Evolutionary conservation across 345 rosid species (phyloP).

Genomic region (Eucalyptus victrix): DNA sequence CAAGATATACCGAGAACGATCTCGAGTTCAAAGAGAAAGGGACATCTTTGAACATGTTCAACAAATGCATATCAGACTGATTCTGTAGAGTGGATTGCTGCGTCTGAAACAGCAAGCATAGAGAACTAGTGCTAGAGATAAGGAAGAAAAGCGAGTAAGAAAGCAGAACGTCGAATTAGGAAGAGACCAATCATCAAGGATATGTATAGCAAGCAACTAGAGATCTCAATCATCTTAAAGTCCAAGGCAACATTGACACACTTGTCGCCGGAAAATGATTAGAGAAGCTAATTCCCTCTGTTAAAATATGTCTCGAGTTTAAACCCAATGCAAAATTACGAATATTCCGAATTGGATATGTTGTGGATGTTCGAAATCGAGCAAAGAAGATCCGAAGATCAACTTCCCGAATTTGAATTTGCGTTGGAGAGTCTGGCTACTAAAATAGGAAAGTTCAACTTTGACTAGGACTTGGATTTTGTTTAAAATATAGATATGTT

Average conservation of each 20-base stretch:
- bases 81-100: neutral
- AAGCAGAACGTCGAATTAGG: neutral
- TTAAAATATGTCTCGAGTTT: no score
- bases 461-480: no score
- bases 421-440: no score
- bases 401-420: no score
- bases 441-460: no score
- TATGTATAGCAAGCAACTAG: neutral
- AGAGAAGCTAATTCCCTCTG: neutral
- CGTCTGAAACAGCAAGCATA: neutral
- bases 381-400: no score
- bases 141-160: neutral
- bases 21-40: neutral
- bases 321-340: no score
- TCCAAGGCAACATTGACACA: neutral
- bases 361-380: no score
- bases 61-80: neutral
- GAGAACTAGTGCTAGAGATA: neutral
- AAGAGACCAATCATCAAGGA: neutral
- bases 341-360: no score
- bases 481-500: no score
- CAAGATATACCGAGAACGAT: neutral
- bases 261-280: neutral
- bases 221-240: neutral
- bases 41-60: neutral